phyloP scores from a whole-genome alignment of 805 yeast species.

The Kregervanrija pseudodelftensis region DNA sequence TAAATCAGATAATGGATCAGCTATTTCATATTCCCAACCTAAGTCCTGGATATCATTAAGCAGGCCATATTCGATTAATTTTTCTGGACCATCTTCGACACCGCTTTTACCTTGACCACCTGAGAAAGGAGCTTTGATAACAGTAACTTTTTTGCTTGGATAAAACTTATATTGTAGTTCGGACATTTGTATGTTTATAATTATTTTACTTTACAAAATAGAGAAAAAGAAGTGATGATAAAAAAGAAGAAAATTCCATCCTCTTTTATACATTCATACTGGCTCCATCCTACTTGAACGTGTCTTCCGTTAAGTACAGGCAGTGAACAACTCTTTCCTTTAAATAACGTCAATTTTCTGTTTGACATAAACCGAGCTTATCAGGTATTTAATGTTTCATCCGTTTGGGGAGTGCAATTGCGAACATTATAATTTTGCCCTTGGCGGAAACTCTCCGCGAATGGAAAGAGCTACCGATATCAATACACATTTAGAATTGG shows the following conservation, averaged over 20 bases:
- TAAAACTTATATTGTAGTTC: conserved; percentile 42
- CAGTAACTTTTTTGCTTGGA: conserved; percentile 48
- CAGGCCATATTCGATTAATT: conserved; percentile 66
- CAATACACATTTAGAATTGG: too few species aligned
- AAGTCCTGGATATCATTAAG: conserved; percentile 51
- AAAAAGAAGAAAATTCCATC: too few species aligned
- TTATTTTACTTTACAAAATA: not conserved
- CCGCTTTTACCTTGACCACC: conserved; percentile 96
- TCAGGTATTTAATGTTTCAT: not conserved
- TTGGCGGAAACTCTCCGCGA: too few species aligned
- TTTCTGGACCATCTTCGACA: conserved; percentile 90
- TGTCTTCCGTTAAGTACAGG: too few species aligned
- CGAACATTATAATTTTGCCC: not conserved
- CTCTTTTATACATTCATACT: too few species aligned
- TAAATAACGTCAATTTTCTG: too few species aligned
- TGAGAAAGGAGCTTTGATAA: conserved; percentile 85
- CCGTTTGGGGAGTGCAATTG: not conserved
- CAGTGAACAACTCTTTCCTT: too few species aligned
- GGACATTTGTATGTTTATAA: not conserved
- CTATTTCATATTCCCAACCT: conserved; percentile 61
- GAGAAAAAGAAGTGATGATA: too few species aligned
- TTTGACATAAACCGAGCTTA: too few species aligned
- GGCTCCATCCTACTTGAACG: too few species aligned
- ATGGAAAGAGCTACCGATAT: too few species aligned
- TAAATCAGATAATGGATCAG: conserved; percentile 46